A percentile compares a stretch with the other conserved stretches of the same genome.
phyloP scores from a whole-genome alignment of 345 rosid species.

The Crucihimalaya himalaica region DNA sequence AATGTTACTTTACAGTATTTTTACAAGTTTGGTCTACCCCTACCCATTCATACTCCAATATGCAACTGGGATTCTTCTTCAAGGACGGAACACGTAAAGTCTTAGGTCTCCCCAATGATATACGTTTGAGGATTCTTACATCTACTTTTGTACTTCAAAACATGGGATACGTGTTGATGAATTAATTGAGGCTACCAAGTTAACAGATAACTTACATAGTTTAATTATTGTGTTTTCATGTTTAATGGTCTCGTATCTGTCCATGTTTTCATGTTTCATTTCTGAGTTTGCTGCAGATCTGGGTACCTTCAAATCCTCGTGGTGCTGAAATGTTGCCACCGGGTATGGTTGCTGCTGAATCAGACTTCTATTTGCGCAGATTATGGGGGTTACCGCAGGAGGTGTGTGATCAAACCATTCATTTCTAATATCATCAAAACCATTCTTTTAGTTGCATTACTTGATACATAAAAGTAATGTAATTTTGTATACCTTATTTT shows the following conservation, averaged over 20 bases:
- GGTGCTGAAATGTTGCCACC: slow-evolving; percentile 95
- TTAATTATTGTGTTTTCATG: neutral
- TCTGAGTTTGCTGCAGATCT: slow-evolving; percentile 59
- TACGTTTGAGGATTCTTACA: neutral
- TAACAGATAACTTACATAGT: slow-evolving; percentile 6
- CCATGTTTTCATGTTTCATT: slow-evolving; percentile 27
- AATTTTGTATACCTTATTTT: neutral
- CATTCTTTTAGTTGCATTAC: neutral
- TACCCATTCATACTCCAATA: neutral
- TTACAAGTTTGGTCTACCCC: neutral
- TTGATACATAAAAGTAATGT: slow-evolving; percentile 18
- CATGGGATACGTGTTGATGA: neutral
- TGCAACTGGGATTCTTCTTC: neutral
- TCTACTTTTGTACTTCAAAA: neutral
- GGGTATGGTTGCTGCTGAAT: slow-evolving; percentile 76
- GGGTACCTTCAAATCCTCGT: slow-evolving; percentile 95
- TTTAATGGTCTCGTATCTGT: neutral
- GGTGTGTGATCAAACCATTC: slow-evolving; percentile 48
- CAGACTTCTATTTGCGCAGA: slow-evolving; percentile 80
- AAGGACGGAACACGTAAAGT: neutral
- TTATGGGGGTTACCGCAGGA: slow-evolving; percentile 93
- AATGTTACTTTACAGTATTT: neutral
- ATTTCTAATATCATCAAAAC: neutral
- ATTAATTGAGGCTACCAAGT: neutral
- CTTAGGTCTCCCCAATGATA: neutral